phyloP scores from a whole-genome alignment of 257 asterid genomes.

The Jacaranda mimosifolia region DNA sequence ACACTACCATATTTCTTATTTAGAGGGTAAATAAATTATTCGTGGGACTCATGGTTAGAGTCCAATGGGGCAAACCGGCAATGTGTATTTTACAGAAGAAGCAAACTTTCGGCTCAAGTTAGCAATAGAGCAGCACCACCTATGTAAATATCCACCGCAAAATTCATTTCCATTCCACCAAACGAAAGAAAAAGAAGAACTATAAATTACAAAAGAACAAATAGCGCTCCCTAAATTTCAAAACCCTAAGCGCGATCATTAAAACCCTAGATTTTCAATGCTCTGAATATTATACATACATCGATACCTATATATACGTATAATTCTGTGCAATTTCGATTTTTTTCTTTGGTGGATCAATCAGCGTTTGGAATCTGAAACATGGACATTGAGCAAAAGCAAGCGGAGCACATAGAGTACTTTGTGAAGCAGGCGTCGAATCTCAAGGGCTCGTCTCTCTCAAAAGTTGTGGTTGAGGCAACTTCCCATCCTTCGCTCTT shows the following conservation, averaged over 20 bases:
- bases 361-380: conserved; percentile 30
- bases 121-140: conserved; percentile 4
- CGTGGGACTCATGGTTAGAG: too few species aligned
- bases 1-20: too few species aligned
- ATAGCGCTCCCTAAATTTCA: neutral
- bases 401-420: conserved; percentile 81
- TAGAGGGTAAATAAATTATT: too few species aligned
- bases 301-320: neutral
- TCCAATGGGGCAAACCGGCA: too few species aligned
- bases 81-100: neutral
- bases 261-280: conserved; percentile 38
- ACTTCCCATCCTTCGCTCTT: conserved; percentile 95
- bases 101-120: neutral
- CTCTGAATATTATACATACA: conserved; percentile 2
- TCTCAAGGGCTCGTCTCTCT: conserved; percentile 63
- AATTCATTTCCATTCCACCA: neutral
- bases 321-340: neutral
- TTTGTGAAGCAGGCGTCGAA: conserved; percentile 79
- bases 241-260: conserved; percentile 38
- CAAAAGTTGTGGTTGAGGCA: conserved; percentile 72
- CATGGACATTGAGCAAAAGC: conserved; percentile 92
- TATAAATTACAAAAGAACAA: neutral
- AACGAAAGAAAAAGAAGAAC: neutral
- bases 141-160: neutral
- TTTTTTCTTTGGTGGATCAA: conserved; percentile 26